Base-by-base conservation (phyloP, 345 rosid species). In the Luvunga scandens region DNA sequence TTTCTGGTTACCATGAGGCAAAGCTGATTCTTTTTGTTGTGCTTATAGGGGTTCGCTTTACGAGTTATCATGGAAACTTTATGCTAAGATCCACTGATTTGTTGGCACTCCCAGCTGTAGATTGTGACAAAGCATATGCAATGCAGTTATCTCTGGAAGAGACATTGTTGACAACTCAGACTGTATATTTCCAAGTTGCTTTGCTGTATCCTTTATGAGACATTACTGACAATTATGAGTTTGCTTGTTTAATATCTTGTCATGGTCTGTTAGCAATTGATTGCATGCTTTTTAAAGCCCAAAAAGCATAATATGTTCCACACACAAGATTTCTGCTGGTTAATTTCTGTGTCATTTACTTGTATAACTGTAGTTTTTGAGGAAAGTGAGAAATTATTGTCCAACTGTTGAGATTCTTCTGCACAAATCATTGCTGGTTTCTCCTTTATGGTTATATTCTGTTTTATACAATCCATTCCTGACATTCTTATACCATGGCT, bases 51-150 rank as follows among this genome's bases (percentile, higher is more conserved):
- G 85, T 97, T 83, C 94, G 98, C 59, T 97, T 94, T 84, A 88
- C 96, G 38, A 81, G 96, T 77, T 97, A 94, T 84, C 99, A 97
- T 83, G 99, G 99, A 75, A 94, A 97, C 84, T 94, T 97, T 84
- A 97, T 97, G 99, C 84, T 97, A 77, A 91, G 98, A 78, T 97
- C 99, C 81, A 93, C 98, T 13, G 98, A 97, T 82, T 79, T 97
- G 72, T 71, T 97, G 79, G 98, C 99, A 12, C 98, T 97, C 89
- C 98, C 99, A 28, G 98, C 96, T 59, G 96, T 94, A 69, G 99
- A 97, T 83, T 97, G 99, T 83, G 99, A 97, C 82, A 97, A 97
- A 88, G 99, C 98, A 80, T 97, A 91, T 86, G 99, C 94, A 34
- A 90, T 93, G 98, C 97, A 94, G 85, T 84, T 94, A 66, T 83